Conservation (phyloP, 495 filamentous ascomycete genomes). For the Penicillium coprophilum region DNA sequence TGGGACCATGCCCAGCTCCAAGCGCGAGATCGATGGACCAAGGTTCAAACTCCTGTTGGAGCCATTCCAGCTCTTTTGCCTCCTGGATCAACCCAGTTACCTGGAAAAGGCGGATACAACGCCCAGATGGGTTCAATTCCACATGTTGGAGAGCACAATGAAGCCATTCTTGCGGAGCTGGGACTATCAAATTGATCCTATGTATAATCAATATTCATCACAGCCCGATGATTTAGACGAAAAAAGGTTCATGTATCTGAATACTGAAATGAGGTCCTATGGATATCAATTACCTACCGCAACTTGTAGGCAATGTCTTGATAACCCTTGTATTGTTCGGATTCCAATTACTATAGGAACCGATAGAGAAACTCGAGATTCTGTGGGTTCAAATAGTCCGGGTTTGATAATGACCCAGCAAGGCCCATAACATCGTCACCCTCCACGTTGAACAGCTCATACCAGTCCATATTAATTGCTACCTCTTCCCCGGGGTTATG, state of each 20-base stretch:
- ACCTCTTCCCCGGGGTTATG: constrained; percentile 16
- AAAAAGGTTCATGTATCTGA: background rate
- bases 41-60: constrained; percentile 44
- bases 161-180: constrained; percentile 37
- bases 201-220: background rate
- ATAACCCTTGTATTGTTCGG: background rate
- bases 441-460: constrained; percentile 38
- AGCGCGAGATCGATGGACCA: constrained; percentile 46
- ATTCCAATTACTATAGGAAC: constrained; percentile 28
- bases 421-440: constrained; percentile 39
- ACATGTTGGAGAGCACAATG: constrained; percentile 44
- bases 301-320: too few relatives aligned
- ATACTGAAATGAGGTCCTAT: background rate
- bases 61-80: constrained; percentile 44
- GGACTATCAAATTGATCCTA: constrained; percentile 13
- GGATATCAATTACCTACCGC: too few relatives aligned
- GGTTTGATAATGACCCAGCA: constrained; percentile 30
- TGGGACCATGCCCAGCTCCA: constrained; percentile 51
- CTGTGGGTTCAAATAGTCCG: constrained; percentile 39
- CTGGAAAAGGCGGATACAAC: constrained; percentile 17
- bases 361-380: constrained; percentile 44
- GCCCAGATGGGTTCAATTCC: constrained; percentile 39
- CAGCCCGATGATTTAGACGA: background rate
- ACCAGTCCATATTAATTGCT: constrained; percentile 35
- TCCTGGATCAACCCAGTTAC: constrained; percentile 32